Base-by-base conservation (phyloP, 2,329 filamentous ascomycete species). In the Phaeosphaeriaceae sp. region DNA sequence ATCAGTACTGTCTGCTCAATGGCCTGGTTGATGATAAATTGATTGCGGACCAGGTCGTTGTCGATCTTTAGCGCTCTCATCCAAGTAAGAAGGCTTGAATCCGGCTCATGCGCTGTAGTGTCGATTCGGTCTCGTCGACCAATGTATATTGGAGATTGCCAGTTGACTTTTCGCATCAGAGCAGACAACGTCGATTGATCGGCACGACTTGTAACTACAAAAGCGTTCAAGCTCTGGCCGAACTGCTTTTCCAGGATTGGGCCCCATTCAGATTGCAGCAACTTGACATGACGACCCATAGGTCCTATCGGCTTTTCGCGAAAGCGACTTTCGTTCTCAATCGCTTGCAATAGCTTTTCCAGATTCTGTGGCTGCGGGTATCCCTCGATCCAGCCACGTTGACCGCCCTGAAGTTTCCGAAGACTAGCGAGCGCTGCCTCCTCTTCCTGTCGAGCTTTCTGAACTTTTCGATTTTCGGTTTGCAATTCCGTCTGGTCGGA, bases 1-100 rank as follows among this genome's bases (percentile, higher is more conserved):
- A 97, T 87, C 0, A 99, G 82, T 6, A 97, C 86, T 7, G 89
- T 87, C 75, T 97, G 93, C 61, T 99, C 95, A 52, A 97, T 92
- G 7, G 81, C 79, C 66, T 92, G 85, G 61, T 89, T 89, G 73
- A 98, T 95, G 69, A 99, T 89, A 48, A 98, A 81, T 58, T 93
- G 89, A 60, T 92, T 90, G 50, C 88, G 88, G 20, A 97, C 89
- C 45, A 91, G 79, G 20, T 91, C 86, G 65, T 94, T 88, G 60
- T 95, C 91, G 61, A 98, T 91, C 76, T 85, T 89, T 52, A 99
- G 82, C 1, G 91, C 87, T 51, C 91, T 86, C 47, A 97, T 80
- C 61, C 94, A 89, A 0, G 95, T 99, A 65, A 92, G 86, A 56
- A 91, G 91, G 2, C 83, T 78, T 15, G 79, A 61, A 62, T 91